These are phyloP conservation scores for Sutorius australiensis DNA, from an alignment of 768 basidiomycete species.

Conservation along the genomic window DNA sequence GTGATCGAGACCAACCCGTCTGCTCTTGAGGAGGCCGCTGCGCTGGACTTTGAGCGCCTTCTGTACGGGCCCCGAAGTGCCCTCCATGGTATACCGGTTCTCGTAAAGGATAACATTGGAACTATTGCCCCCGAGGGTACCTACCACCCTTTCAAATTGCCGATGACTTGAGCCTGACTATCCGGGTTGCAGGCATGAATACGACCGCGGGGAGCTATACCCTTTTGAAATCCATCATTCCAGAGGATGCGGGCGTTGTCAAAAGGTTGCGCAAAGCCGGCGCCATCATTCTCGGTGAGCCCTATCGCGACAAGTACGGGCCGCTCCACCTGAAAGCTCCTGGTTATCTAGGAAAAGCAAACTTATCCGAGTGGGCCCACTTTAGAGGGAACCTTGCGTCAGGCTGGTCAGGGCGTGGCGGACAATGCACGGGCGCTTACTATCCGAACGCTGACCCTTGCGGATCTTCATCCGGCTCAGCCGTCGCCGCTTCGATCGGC, in stretches of 20 bases:
- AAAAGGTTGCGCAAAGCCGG: slow-evolving; percentile 32
- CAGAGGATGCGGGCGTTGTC: slow-evolving; percentile 34
- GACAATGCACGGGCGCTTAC: slow-evolving; percentile 49
- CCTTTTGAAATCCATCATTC: slow-evolving; percentile 33
- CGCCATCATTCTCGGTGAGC: slow-evolving; percentile 34
- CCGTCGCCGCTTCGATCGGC: slow-evolving; percentile 49
- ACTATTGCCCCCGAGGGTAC: slow-evolving; percentile 31
- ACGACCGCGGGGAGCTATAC: slow-evolving; percentile 40
- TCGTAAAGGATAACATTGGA: slow-evolving; percentile 34
- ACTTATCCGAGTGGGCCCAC: slow-evolving; percentile 52
- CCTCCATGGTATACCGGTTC: slow-evolving; percentile 39
- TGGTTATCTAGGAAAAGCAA: slow-evolving; percentile 44
- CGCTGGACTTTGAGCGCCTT: slow-evolving; percentile 33
- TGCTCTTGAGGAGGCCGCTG: slow-evolving; percentile 34
- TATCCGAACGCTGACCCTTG: slow-evolving; percentile 51
- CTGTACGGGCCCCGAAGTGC: slow-evolving; percentile 26
- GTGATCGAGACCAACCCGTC: slow-evolving; percentile 39
- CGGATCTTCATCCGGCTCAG: slow-evolving; percentile 60
- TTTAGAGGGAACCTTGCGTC: slow-evolving; percentile 43
- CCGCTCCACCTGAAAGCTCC: neutral
- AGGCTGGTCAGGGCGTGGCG: slow-evolving; percentile 57
- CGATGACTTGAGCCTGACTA: neutral
- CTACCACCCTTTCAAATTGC: neutral
- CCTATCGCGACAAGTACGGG: neutral
- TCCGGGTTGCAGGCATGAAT: slow-evolving; percentile 34